Percentiles rank a stretch among this genome's conserved stretches.
Conservation (phyloP, 148 eudicot genomes). For the Cornus suecica region DNA sequence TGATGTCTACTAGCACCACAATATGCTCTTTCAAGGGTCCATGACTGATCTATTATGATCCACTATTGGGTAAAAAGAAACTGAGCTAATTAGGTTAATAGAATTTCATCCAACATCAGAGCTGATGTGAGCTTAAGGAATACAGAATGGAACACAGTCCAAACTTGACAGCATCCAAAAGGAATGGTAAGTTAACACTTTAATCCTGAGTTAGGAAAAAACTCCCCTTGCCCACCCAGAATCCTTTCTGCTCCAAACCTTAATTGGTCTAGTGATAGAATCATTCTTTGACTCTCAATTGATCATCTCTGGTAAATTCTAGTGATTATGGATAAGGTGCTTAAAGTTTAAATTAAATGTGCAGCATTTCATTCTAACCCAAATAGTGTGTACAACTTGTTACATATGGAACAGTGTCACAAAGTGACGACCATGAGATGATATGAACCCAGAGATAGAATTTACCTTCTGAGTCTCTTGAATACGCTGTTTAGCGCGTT, state of each 20-base stretch:
- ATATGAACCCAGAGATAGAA: conserved; percentile 11
- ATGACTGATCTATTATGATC: not conserved
- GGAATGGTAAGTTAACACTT: not conserved
- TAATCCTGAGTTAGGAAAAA: not conserved
- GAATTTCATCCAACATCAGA: not conserved
- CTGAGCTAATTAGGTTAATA: not conserved
- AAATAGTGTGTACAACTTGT: not conserved
- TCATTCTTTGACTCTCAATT: not conserved
- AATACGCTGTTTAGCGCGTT: conserved; percentile 96
- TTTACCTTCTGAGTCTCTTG: conserved; percentile 96
- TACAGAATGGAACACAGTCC: not conserved
- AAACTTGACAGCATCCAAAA: not conserved
- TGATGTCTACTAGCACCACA: not conserved
- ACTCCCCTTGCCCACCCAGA: not conserved
- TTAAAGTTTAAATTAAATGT: not conserved
- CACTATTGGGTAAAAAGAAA: not conserved
- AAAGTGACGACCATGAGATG: not conserved
- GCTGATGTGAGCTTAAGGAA: not conserved
- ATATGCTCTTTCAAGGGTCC: not conserved
- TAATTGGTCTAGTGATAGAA: not conserved
- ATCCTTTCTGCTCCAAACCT: not conserved
- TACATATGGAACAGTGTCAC: conserved; percentile 6
- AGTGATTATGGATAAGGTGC: too few relatives aligned
- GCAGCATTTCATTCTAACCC: not conserved
- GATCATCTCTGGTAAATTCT: too few relatives aligned